phyloP scores from a whole-genome alignment of 495 filamentous ascomycete species.

The Staphylotrichum longicolle region DNA sequence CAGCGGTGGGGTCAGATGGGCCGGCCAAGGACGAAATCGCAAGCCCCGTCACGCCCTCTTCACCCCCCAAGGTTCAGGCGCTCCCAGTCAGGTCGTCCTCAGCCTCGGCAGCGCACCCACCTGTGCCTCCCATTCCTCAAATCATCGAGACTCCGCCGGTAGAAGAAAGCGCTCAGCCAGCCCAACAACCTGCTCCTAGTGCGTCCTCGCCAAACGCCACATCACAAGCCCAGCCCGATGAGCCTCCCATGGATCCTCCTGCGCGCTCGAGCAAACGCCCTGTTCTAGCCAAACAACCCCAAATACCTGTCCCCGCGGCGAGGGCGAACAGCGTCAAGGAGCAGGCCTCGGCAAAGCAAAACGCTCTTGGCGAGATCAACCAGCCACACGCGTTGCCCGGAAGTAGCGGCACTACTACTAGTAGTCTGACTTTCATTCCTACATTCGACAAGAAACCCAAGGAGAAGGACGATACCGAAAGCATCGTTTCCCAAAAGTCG shows the following conservation, averaged over 20 bases:
- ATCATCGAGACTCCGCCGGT: conserved; percentile 67
- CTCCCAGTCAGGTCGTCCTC: conserved; percentile 32
- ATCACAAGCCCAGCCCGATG: conserved; percentile 31
- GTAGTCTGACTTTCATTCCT: conserved; percentile 80
- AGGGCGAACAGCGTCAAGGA: conserved; percentile 25
- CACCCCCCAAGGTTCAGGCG: conserved; percentile 21
- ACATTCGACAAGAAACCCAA: conserved; percentile 68
- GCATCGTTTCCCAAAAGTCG: conserved; percentile 60
- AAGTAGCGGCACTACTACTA: conserved; percentile 63
- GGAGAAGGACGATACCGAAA: conserved; percentile 49
- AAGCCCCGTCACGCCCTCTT: conserved; percentile 19
- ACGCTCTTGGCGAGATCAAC: conserved; percentile 58
- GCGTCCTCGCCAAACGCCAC: conserved; percentile 54
- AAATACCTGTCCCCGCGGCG: conserved; percentile 17
- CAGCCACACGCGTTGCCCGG: conserved; percentile 68
- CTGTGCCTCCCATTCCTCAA: conserved; percentile 52
- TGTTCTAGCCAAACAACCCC: conserved; percentile 34
- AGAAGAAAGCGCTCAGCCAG: conserved; percentile 41
- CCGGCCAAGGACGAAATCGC: conserved; percentile 24
- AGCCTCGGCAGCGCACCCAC: conserved; percentile 20
- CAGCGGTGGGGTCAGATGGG: conserved; percentile 11
- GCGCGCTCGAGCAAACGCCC: conserved; percentile 50
- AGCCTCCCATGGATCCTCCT: conserved; percentile 42
- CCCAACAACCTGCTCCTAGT: conserved; percentile 47
- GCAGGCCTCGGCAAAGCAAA: conserved; percentile 16